phyloP scores from a whole-genome alignment of 805 yeast genomes.

The Priceomyces carsonii region DNA sequence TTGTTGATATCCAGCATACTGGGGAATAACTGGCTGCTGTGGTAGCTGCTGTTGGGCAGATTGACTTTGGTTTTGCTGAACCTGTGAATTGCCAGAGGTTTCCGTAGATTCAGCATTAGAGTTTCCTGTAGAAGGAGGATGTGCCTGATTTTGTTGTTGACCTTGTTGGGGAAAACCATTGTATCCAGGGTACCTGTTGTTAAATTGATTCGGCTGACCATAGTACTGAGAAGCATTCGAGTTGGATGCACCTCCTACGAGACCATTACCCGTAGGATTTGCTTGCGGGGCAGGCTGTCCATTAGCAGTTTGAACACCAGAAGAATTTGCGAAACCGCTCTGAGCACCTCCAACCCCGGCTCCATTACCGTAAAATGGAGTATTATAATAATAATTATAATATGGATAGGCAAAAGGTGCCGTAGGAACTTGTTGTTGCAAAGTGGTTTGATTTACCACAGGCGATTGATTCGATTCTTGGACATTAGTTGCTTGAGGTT shows the following conservation, averaged over 20 bases:
- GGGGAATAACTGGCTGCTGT: constrained; percentile 42
- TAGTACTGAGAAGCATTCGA: constrained; percentile 24
- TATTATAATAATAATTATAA: constrained; percentile 42
- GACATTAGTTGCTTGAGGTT: constrained; percentile 16
- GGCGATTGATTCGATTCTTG: constrained; percentile 25
- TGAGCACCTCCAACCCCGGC: constrained; percentile 29
- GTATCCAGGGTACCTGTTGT: constrained; percentile 32
- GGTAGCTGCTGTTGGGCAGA: constrained; percentile 27
- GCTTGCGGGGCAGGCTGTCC: constrained; percentile 15
- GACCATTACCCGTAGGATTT: constrained; percentile 10
- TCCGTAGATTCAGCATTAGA: constrained; percentile 21
- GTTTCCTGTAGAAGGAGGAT: constrained; percentile 7
- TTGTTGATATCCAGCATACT: constrained; percentile 48
- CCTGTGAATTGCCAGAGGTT: constrained; percentile 11
- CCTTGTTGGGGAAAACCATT: constrained; percentile 28
- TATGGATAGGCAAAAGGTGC: constrained; percentile 44
- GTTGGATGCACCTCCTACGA: constrained; percentile 9
- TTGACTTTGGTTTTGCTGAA: constrained; percentile 17
- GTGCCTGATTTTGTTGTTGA: constrained; percentile 9
- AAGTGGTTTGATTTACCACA: constrained; percentile 23
- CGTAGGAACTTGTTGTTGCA: constrained; percentile 35
- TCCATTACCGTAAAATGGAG: constrained; percentile 40
- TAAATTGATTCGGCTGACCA: constrained; percentile 28
- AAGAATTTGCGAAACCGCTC: constrained; percentile 17
- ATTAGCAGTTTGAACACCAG: constrained; percentile 16